These are phyloP conservation scores for Colletotrichum orbiculare DNA, from an alignment of 2,329 filamentous ascomycete genomes.

Conservation along the genomic window DNA sequence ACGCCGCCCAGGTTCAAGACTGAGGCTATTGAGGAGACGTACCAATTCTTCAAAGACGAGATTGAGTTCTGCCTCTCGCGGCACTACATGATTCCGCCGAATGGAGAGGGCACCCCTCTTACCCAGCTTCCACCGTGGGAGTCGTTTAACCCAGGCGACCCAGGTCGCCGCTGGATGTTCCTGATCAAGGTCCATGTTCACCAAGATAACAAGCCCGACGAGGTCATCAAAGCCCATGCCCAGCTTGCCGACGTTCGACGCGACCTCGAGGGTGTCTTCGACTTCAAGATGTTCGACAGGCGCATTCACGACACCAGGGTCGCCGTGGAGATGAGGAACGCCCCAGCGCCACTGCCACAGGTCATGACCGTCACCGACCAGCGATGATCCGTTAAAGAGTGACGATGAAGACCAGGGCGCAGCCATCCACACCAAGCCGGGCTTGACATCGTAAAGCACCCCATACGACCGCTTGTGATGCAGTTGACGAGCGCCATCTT, in stretches of 20 bases:
- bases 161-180: conserved; percentile 65
- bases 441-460: not conserved
- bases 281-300: conserved; percentile 63
- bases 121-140: conserved; percentile 58
- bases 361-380: conserved; percentile 38
- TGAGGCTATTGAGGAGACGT: conserved; percentile 64
- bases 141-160: conserved; percentile 59
- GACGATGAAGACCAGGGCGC: too few relatives aligned
- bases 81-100: conserved; percentile 54
- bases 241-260: conserved; percentile 57
- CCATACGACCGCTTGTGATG: not conserved
- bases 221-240: conserved; percentile 66
- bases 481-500: too few relatives aligned
- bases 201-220: conserved; percentile 68
- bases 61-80: conserved; percentile 64
- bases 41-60: conserved; percentile 64
- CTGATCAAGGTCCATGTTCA: conserved; percentile 63
- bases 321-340: conserved; percentile 49
- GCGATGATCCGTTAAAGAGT: conserved; percentile 12
- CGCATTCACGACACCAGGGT: conserved; percentile 64
- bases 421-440: not conserved
- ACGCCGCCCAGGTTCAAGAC: conserved; percentile 57
- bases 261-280: conserved; percentile 63
- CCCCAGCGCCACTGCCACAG: conserved; percentile 47
- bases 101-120: conserved; percentile 48